Percentiles rank a stretch among this genome's conserved stretches.
These are phyloP conservation scores for Aspergillus sergii DNA, from an alignment of 2,329 filamentous ascomycete genomes.

Conservation along the genomic window DNA sequence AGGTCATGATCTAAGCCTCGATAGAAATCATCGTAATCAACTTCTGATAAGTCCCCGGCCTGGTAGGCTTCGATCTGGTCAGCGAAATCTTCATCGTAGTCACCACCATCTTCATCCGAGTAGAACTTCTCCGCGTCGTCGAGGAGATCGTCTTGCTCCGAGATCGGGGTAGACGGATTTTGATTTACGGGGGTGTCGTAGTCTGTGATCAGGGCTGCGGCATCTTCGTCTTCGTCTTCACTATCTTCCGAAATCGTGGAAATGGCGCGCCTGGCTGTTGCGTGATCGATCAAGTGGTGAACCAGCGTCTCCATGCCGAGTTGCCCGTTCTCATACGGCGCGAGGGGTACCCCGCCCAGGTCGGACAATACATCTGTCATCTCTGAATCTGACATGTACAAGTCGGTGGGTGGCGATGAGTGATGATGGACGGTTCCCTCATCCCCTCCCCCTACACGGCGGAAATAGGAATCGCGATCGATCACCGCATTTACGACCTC, in stretches of 20 bases:
- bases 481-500: slow-evolving; percentile 35
- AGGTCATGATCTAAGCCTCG: slow-evolving; percentile 22
- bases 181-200: slow-evolving; percentile 26
- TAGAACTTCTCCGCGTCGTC: slow-evolving; percentile 40
- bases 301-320: slow-evolving; percentile 22
- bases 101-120: slow-evolving; percentile 27
- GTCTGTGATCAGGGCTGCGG: slow-evolving; percentile 27
- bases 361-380: slow-evolving; percentile 26
- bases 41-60: slow-evolving; percentile 20
- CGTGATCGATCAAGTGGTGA: slow-evolving; percentile 22
- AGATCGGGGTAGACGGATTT: slow-evolving; percentile 16
- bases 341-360: slow-evolving; percentile 25
- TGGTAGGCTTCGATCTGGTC: slow-evolving; percentile 9
- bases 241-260: slow-evolving; percentile 24
- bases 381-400: slow-evolving; percentile 28
- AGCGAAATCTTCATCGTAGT: slow-evolving; percentile 18
- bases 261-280: slow-evolving; percentile 19
- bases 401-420: slow-evolving; percentile 19
- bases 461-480: slow-evolving; percentile 11
- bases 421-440: background rate
- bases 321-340: slow-evolving; percentile 18
- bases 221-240: slow-evolving; percentile 19
- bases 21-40: slow-evolving; percentile 37
- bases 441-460: background rate
- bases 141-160: slow-evolving; percentile 28